Conservation (phyloP, 345 rosid genomes). For the Hirschfeldia incana region DNA sequence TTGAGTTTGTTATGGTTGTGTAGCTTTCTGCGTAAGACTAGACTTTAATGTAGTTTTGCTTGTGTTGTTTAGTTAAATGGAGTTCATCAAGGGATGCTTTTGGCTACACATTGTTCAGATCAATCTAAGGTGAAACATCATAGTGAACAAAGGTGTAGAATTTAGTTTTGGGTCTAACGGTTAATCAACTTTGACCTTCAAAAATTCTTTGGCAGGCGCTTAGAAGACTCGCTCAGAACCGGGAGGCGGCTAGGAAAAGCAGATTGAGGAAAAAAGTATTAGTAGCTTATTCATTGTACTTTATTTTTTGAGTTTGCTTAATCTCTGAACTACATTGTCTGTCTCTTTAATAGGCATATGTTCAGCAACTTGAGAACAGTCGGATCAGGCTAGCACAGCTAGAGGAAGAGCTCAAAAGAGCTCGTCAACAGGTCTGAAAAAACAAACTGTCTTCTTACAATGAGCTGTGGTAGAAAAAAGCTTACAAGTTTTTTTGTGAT, state of each 20-base stretch:
- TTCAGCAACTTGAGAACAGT: slow-evolving; percentile 87
- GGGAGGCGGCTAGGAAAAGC: slow-evolving; percentile 98
- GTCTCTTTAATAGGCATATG: slow-evolving; percentile 69
- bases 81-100: slow-evolving; percentile 46
- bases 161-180: background rate
- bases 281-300: background rate
- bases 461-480: background rate
- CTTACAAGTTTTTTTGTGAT: background rate
- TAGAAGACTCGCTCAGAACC: slow-evolving; percentile 84
- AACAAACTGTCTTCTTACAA: background rate
- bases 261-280: slow-evolving; percentile 84
- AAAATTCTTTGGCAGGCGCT: slow-evolving; percentile 50
- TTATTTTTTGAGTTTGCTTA: background rate
- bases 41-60: background rate
- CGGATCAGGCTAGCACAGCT: slow-evolving; percentile 65
- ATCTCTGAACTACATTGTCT: slow-evolving; percentile 30
- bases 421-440: slow-evolving; percentile 68
- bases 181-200: slow-evolving; percentile 15
- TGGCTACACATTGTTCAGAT: slow-evolving; percentile 59
- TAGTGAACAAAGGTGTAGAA: slow-evolving; percentile 66
- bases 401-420: slow-evolving; percentile 83
- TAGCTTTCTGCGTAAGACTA: background rate
- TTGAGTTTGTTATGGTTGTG: slow-evolving; percentile 5
- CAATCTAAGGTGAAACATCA: slow-evolving; percentile 53
- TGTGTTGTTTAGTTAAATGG: slow-evolving; percentile 46